Evolutionary conservation across 2,329 filamentous ascomycete genomes (phyloP).

Genomic region (Fusarium verticillioides): DNA sequence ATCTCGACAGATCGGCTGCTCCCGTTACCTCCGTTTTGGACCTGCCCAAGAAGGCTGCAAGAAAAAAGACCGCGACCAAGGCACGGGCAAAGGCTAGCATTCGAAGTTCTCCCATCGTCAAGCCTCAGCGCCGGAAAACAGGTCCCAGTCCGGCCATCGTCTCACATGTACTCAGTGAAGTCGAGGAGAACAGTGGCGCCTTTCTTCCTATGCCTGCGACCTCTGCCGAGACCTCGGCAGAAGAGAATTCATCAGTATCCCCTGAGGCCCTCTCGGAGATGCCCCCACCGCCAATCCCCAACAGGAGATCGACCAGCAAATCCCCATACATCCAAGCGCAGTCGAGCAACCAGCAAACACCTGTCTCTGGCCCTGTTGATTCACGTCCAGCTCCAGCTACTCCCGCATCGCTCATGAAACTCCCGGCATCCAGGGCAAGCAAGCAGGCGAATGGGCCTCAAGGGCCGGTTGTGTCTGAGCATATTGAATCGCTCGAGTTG

Average conservation of each 20-base stretch:
- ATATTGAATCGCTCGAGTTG: conserved; percentile 71
- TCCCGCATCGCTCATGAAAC: conserved; percentile 86
- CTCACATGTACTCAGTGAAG: conserved; percentile 65
- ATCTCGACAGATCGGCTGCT: conserved; percentile 57
- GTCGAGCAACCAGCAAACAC: conserved; percentile 47
- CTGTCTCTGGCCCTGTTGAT: conserved; percentile 36
- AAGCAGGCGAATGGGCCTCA: conserved; percentile 54
- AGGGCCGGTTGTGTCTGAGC: conserved; percentile 59
- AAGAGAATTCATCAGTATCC: conserved; percentile 73
- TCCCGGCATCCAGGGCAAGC: conserved; percentile 67
- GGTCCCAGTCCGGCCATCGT: conserved; percentile 66
- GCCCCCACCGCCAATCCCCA: conserved; percentile 75
- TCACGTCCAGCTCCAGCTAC: conserved; percentile 62
- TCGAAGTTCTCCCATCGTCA: conserved; percentile 78
- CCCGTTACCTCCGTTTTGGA: conserved; percentile 57
- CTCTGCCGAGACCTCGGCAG: conserved; percentile 64
- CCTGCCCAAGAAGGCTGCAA: conserved; percentile 59
- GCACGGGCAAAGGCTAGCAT: conserved; percentile 64
- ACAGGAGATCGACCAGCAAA: conserved; percentile 70
- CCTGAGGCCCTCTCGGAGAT: conserved; percentile 73
- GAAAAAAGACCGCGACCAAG: conserved; percentile 64
- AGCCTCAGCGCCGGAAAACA: conserved; percentile 68
- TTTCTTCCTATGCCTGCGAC: conserved; percentile 53
- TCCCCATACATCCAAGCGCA: conserved; percentile 75
- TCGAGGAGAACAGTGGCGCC: conserved; percentile 56